phyloP scores from a whole-genome alignment of 2,329 filamentous ascomycete genomes.

The Aspergillus bombycis region DNA sequence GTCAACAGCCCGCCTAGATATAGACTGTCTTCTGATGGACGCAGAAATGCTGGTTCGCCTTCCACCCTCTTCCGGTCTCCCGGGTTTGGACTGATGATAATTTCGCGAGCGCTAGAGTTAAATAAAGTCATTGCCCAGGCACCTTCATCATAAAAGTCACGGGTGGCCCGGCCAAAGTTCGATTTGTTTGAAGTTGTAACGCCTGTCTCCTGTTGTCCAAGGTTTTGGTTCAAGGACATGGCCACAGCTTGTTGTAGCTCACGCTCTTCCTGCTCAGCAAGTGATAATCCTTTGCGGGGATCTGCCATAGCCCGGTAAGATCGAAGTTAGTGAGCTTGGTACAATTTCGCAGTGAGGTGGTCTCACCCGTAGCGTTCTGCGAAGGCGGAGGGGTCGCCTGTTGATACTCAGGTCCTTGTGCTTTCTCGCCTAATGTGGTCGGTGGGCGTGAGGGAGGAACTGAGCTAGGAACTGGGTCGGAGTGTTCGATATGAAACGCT shows the following conservation, averaged over 20 bases:
- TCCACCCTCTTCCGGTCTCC: constrained; percentile 51
- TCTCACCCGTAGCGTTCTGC: constrained; percentile 35
- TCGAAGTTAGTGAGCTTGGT: constrained; percentile 21
- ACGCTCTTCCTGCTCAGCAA: constrained; percentile 49
- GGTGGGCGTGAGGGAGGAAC: constrained; percentile 52
- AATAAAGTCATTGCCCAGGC: constrained; percentile 61
- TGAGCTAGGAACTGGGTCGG: constrained; percentile 39
- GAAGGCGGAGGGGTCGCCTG: constrained; percentile 29
- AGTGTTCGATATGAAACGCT: constrained; percentile 45
- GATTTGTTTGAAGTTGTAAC: constrained; percentile 46
- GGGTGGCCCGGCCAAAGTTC: constrained; percentile 59
- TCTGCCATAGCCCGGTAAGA: constrained; percentile 19
- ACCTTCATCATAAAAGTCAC: constrained; percentile 56
- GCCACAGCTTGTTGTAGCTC: constrained; percentile 51
- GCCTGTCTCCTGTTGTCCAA: constrained; percentile 59
- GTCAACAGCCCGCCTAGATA: constrained; percentile 63
- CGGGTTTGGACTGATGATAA: constrained; percentile 58
- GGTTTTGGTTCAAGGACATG: constrained; percentile 47
- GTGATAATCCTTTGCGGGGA: constrained; percentile 36
- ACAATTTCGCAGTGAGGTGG: background rate
- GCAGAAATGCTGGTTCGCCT: constrained; percentile 60
- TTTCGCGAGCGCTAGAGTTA: constrained; percentile 52
- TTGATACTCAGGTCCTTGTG: constrained; percentile 24
- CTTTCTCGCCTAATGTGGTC: constrained; percentile 42
- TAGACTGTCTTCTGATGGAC: constrained; percentile 55